Evolutionary conservation across 2,329 filamentous ascomycete species (phyloP), one percentile per base, ranked within the genome.

Genomic region (Bisporella sp.): DNA sequence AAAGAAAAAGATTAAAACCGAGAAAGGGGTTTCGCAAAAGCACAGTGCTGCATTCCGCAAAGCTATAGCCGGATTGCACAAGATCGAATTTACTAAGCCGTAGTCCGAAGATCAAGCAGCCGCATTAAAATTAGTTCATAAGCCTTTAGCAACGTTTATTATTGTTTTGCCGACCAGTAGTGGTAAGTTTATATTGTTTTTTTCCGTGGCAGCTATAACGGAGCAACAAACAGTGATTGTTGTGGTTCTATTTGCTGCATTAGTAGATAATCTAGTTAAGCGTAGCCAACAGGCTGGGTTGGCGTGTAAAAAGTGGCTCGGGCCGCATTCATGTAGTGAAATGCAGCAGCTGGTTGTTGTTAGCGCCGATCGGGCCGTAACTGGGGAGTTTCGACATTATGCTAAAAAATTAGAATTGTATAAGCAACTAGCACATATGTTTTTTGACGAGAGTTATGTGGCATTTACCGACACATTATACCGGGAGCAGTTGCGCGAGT

Each of bases 401-500:
- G 35, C 47, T 30, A 49, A 49, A 30, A 42, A 47, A n/a, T 39
- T 49, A 5, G 46, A 52, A 29, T 33, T 52, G 6, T 35, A 40
- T 28, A 4, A 30, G 28, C 37, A 45, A 29, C 31, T 52, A 5
- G 50, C 46, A 6, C 29, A 52, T 33, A 12, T 52, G 4, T 52
- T 52, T 39, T 52, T 52, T 31, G 43, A 52, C 29, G 46, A 52
- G 31, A 45, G 42, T 29, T 31, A 52, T 42, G 41, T 52, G 5
- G 47, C 47, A 4, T 13, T 49, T 11, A 52, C 43, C 4, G 41
- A 52, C 29, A 46, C 21, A 11, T 52, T 21, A 29, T 52, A 49
- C 31, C 43, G 43, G 30, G 30, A 13, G 9, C 11, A 42, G 41
- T 39, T 49, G 4, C 47, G 43, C 6, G 41, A 49, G n/a, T 33